Evolutionary conservation across 2,329 filamentous ascomycete species (phyloP), one percentile per base, ranked within the genome.

Genomic region (Rhynchosporium graminicola): DNA sequence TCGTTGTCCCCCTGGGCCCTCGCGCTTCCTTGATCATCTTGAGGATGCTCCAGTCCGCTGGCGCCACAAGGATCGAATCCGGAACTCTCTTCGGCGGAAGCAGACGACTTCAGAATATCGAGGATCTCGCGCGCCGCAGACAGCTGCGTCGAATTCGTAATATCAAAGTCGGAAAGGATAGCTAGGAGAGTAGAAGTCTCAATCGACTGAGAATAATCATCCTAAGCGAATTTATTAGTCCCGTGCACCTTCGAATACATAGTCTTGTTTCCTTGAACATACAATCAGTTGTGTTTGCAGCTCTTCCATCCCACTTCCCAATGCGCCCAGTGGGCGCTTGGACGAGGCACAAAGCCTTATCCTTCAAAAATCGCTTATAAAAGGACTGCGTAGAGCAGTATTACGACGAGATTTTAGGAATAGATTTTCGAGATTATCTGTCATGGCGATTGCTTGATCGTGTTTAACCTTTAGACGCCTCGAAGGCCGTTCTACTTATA

Each of bases 11-110:
- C 59, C 33, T 6, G 5, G 9, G 5, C 33, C 12, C 36, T 61
- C 5, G 29, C 54, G 33, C 51, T 63, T 46, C 42, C 43, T 26
- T 70, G 61, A 29, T 63, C 63, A 10, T 64, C 60, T 4, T 57
- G 52, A 10, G 68, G 59, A 72, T 61, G 71, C 68, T 55, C 62
- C 59, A 48, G 68, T 71, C 81, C 83, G 33, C 86, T 83, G 31
- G 88, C 84, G 2, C 89, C 91, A 38, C 89, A 91, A 0, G 90
- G 85, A 68, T 95, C 91, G 72, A 96, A 96, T 0, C 87, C 87
- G 9, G 85, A 87, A 15, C 86, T 83, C 71, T 95, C 90, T 73
- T 95, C 89, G 1, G 78, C 76, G 0, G 79, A 74, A 0, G 89
- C 91, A 62, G 83, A 79, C 36, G 84, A 78, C 57, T 88, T 89